These are phyloP conservation scores for Globisporangium iwayamae DNA, from an alignment of 352 stramenopile genomes.

Conservation along the genomic window DNA sequence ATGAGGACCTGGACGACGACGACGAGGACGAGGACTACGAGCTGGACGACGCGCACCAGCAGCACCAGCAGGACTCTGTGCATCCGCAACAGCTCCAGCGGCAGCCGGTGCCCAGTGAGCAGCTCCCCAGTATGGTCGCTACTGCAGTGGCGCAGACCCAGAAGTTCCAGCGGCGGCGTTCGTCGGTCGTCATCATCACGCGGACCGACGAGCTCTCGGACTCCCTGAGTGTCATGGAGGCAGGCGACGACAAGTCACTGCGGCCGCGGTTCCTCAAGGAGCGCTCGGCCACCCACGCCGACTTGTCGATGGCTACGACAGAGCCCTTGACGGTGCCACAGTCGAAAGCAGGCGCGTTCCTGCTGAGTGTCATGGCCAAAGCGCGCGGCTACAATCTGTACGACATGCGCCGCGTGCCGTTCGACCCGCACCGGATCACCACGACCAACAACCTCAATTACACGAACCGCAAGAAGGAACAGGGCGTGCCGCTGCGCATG, in stretches of 20 bases:
- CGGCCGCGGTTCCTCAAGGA: slow-evolving; percentile 52
- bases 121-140: background rate
- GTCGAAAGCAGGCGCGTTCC: slow-evolving; percentile 57
- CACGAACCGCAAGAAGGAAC: slow-evolving; percentile 23
- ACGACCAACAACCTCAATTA: slow-evolving; percentile 30
- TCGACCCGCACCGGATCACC: slow-evolving; percentile 20
- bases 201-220: slow-evolving; percentile 9
- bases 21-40: slow-evolving; percentile 14
- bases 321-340: slow-evolving; percentile 25
- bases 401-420: slow-evolving; percentile 21
- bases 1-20: slow-evolving; percentile 22
- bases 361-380: slow-evolving; percentile 46
- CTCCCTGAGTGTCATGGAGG: slow-evolving; percentile 10
- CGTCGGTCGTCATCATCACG: slow-evolving; percentile 1
- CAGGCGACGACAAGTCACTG: slow-evolving; percentile 35
- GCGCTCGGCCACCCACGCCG: slow-evolving; percentile 39
- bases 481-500: slow-evolving; percentile 28
- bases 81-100: slow-evolving; percentile 1
- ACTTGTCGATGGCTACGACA: slow-evolving; percentile 15
- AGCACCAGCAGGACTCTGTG: background rate
- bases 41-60: background rate
- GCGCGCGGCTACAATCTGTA: slow-evolving; percentile 15
- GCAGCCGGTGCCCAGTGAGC: background rate
- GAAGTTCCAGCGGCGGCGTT: slow-evolving; percentile 10
- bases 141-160: background rate